phyloP scores from a whole-genome alignment of 805 yeast species.

The Komagataella pseudopastoris region DNA sequence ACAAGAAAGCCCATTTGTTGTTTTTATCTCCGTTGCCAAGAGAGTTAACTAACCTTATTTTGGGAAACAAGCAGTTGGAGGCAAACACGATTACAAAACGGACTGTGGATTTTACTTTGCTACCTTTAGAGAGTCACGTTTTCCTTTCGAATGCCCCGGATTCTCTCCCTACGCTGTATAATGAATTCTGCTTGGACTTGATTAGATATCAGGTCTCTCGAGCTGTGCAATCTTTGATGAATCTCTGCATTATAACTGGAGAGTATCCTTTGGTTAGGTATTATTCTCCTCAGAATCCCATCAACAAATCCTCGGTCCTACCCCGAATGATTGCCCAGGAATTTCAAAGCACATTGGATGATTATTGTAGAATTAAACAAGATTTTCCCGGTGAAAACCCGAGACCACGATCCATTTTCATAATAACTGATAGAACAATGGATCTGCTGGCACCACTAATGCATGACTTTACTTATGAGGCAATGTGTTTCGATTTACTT shows the following conservation, averaged over 20 bases:
- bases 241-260: conserved; percentile 65
- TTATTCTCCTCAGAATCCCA: conserved; percentile 37
- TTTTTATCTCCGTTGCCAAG: conserved; percentile 47
- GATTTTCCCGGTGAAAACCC: conserved; percentile 44
- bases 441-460: conserved; percentile 75
- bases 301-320: conserved; percentile 40
- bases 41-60: conserved; percentile 3
- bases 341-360: conserved; percentile 61
- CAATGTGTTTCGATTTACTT: conserved; percentile 67
- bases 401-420: conserved; percentile 58
- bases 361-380: conserved; percentile 55
- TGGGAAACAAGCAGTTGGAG: conserved; percentile 10
- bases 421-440: conserved; percentile 72
- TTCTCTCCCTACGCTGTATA: conserved; percentile 65
- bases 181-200: conserved; percentile 44
- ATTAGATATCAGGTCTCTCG: conserved; percentile 42
- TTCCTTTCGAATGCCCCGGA: conserved; percentile 51
- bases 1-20: conserved; percentile 59
- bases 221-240: conserved; percentile 54
- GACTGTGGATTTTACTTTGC: conserved; percentile 30
- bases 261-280: conserved; percentile 83
- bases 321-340: conserved; percentile 60
- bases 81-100: conserved; percentile 7
- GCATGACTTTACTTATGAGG: conserved; percentile 86
- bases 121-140: conserved; percentile 58